Evolutionary conservation across 2,329 filamentous ascomycete species (phyloP), one percentile per base, ranked within the genome.

Genomic region (Endoconidiophora laricicola): DNA sequence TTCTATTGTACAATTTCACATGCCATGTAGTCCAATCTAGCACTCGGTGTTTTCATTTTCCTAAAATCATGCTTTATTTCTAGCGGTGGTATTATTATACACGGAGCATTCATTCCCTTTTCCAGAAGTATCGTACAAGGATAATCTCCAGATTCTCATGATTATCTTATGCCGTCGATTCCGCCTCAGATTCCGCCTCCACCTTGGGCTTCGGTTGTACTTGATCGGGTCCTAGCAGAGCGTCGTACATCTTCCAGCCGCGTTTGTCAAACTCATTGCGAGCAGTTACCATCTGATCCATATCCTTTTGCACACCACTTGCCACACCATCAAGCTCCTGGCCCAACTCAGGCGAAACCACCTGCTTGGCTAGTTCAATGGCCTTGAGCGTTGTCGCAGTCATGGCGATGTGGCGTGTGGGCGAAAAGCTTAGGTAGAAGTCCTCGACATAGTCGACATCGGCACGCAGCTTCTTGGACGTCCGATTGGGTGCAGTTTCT

Each of bases 351-450:
- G 62, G 56, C 45, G 60, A 59, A 41, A 71, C 58, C 12, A 72
- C 60, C 54, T 69, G 59, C 40, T 64, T 59, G 12, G 73, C 69
- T 53, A 67, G 53, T 39, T 66, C 61, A 48, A 76, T 62, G 18
- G 69, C 74, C 57, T 65, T 61, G 46, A 69, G 56, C 24, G 69
- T 57, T 39, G 65, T 66, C n/a, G 62, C 54, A 3, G 60, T 60
- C 14, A 63, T 43, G 29, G 55, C 52, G 23, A 67, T 52, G 16
- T 49, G 50, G 29, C 68, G 55, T 33, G 66, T 66, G 7, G 61
- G 54, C 2, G 61, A 61, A n/a, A 62, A 46, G 41, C 55, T 52
- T 16, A 68, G 43, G 52, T 66, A 67, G 52, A 62, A 62, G 59
- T 61, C 63, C 48, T 57, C 55, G 26, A 59, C 33, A 38, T 49